phyloP scores from a whole-genome alignment of 306 rosid species.

The Adenanthera pavonina region DNA sequence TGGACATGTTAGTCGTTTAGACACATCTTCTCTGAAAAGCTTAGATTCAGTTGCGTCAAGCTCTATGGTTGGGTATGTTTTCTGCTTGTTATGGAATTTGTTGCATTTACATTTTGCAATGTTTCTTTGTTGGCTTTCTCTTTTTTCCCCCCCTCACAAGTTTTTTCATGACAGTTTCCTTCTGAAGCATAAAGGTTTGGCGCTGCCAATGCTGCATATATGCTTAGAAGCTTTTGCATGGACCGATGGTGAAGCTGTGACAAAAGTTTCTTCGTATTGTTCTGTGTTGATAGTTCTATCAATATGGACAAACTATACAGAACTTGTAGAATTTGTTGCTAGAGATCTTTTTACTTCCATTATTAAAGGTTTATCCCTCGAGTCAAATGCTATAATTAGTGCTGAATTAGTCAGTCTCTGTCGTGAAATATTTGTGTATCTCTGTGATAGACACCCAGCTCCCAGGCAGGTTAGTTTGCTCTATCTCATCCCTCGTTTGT shows the following conservation, averaged over 20 bases:
- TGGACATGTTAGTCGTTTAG: slow-evolving; percentile 74
- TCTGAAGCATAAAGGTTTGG: slow-evolving; percentile 75
- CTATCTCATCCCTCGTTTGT: slow-evolving; percentile 11
- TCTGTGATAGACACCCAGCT: slow-evolving; percentile 82
- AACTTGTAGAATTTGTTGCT: slow-evolving; percentile 76
- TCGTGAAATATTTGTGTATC: slow-evolving; percentile 88
- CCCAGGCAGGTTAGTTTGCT: slow-evolving; percentile 87
- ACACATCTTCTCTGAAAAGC: slow-evolving; percentile 67
- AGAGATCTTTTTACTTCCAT: slow-evolving; percentile 86
- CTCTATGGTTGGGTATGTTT: slow-evolving; percentile 91
- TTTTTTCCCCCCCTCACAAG: slow-evolving; percentile 6
- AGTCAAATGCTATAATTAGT: slow-evolving; percentile 89
- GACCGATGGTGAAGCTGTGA: slow-evolving; percentile 89
- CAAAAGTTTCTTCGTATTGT: slow-evolving; percentile 81
- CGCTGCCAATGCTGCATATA: slow-evolving; percentile 72
- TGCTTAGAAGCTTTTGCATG: slow-evolving; percentile 81
- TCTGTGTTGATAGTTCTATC: slow-evolving; percentile 68
- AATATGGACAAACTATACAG: slow-evolving; percentile 57
- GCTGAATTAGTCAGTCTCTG: slow-evolving; percentile 86
- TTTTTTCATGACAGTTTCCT: slow-evolving; percentile 68
- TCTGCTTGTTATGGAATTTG: slow-evolving; percentile 36
- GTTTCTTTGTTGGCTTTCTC: slow-evolving; percentile 8
- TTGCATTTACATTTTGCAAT: slow-evolving; percentile 32
- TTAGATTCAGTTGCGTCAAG: slow-evolving; percentile 69
- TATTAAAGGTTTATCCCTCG: slow-evolving; percentile 86